Conservation (phyloP, 805 yeast species). For the Candida odintsovae region DNA sequence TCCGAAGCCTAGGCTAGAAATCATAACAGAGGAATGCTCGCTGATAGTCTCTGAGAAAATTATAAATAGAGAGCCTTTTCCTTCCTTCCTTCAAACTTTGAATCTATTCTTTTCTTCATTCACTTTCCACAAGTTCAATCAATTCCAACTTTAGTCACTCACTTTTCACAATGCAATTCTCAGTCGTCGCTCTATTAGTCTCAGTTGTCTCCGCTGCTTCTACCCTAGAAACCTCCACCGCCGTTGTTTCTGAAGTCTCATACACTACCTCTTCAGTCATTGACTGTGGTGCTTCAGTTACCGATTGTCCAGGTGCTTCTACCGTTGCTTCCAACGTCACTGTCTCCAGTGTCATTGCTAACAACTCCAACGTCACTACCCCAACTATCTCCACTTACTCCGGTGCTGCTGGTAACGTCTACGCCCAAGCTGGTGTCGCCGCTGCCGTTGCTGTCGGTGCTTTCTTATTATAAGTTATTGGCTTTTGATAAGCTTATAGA, state of each 20-base stretch:
- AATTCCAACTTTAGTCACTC: slow-evolving; percentile 24
- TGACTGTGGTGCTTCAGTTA: slow-evolving; percentile 9
- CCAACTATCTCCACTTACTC: slow-evolving; percentile 20
- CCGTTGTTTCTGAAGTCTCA: not conserved
- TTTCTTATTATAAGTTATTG: slow-evolving; percentile 22
- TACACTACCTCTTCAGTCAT: slow-evolving; percentile 9
- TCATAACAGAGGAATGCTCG: not conserved
- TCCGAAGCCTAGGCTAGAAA: not conserved
- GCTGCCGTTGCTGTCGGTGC: slow-evolving; percentile 26
- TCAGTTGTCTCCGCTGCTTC: slow-evolving; percentile 22
- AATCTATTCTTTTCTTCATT: slow-evolving; percentile 1
- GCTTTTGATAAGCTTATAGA: not conserved
- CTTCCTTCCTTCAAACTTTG: not conserved
- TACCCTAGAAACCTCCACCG: slow-evolving; percentile 17
- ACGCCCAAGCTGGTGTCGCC: slow-evolving; percentile 26
- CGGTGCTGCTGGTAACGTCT: slow-evolving; percentile 24
- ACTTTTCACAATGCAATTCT: slow-evolving; percentile 27
- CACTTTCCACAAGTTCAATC: slow-evolving; percentile 2
- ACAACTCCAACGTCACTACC: slow-evolving; percentile 18
- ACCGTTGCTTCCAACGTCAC: slow-evolving; percentile 1
- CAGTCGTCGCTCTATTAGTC: slow-evolving; percentile 21
- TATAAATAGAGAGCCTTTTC: not conserved
- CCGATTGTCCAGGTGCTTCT: slow-evolving; percentile 11
- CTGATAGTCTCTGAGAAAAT: not conserved
- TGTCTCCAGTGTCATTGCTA: slow-evolving; percentile 1